phyloP scores from a whole-genome alignment of 1,284 basidiomycete species.

The Entoloma clypeatum region DNA sequence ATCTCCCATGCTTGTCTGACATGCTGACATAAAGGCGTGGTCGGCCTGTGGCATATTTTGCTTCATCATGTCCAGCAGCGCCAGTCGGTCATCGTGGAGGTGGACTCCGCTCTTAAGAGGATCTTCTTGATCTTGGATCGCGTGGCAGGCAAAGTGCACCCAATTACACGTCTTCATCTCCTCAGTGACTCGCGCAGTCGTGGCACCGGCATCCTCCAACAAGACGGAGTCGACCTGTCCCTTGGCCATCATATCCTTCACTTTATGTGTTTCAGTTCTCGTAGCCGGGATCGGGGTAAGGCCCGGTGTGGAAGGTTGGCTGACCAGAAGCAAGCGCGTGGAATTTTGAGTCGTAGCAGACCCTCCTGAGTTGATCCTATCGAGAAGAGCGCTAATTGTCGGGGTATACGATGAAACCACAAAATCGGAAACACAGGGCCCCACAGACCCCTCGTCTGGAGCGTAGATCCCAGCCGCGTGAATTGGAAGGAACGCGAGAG shows the following conservation, averaged over 20 bases:
- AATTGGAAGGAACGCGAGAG: background rate
- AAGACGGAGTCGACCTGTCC: background rate
- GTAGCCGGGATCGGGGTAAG: background rate
- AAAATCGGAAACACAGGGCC: conserved; percentile 3
- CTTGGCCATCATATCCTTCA: no score
- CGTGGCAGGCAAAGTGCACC: conserved; percentile 20
- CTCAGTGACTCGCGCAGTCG: background rate
- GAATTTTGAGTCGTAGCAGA: background rate
- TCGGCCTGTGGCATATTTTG: conserved; percentile 11
- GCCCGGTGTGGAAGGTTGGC: no score
- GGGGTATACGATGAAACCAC: conserved; percentile 14
- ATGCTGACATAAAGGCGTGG: conserved; percentile 28
- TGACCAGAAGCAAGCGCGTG: no score
- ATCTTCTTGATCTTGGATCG: conserved; percentile 6
- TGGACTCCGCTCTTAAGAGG: conserved; percentile 12
- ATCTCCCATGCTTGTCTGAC: conserved; percentile 27
- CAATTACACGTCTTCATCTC: conserved; percentile 12
- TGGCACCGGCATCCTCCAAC: background rate
- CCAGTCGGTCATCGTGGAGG: conserved; percentile 8
- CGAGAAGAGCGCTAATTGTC: conserved; percentile 6
- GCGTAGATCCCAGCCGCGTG: no score
- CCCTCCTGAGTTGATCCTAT: background rate
- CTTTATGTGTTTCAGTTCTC: background rate
- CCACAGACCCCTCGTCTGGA: background rate
- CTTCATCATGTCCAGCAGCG: conserved; percentile 14